These are phyloP conservation scores for Verticillium tricorpus DNA, from an alignment of 2,329 filamentous ascomycete genomes.

Conservation along the genomic window DNA sequence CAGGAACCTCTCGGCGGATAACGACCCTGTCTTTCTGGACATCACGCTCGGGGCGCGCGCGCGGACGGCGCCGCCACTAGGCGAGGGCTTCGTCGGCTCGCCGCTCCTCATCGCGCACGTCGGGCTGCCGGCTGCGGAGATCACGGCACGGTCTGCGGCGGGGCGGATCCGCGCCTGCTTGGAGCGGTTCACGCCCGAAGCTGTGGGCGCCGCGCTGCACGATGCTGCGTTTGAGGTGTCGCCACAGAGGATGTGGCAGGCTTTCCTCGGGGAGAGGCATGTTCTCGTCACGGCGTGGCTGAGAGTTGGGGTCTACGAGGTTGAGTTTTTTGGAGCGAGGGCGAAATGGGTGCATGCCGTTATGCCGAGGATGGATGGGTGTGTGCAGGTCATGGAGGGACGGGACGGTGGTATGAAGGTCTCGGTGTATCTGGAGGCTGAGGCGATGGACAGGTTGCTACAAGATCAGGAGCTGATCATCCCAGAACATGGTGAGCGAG, in stretches of 20 bases:
- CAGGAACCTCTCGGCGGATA: conserved; percentile 18
- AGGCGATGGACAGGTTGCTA: conserved; percentile 22
- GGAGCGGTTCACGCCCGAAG: conserved; percentile 27
- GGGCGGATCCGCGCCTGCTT: conserved; percentile 28
- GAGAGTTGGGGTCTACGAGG: conserved; percentile 28
- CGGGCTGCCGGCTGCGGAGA: conserved; percentile 8
- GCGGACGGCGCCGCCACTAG: conserved; percentile 32
- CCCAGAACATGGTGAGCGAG: not conserved
- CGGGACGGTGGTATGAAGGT: not conserved
- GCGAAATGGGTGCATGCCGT: conserved; percentile 31
- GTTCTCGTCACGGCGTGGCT: conserved; percentile 40
- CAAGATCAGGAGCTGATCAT: not conserved
- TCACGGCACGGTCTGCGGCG: conserved; percentile 18
- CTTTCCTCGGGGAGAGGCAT: conserved; percentile 36
- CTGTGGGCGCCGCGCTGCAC: conserved; percentile 34
- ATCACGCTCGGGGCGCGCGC: conserved; percentile 34
- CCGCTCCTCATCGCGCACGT: conserved; percentile 36
- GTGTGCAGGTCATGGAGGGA: conserved; percentile 30
- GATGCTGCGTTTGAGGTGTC: conserved; percentile 35
- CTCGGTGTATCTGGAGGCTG: conserved; percentile 8
- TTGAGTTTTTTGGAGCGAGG: conserved; percentile 30
- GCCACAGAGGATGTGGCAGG: conserved; percentile 44
- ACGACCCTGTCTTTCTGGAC: conserved; percentile 31
- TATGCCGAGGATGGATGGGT: conserved; percentile 37
- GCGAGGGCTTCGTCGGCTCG: conserved; percentile 37